Conservation (phyloP, 148 eudicot species). For the Chenopodium quinoa region DNA sequence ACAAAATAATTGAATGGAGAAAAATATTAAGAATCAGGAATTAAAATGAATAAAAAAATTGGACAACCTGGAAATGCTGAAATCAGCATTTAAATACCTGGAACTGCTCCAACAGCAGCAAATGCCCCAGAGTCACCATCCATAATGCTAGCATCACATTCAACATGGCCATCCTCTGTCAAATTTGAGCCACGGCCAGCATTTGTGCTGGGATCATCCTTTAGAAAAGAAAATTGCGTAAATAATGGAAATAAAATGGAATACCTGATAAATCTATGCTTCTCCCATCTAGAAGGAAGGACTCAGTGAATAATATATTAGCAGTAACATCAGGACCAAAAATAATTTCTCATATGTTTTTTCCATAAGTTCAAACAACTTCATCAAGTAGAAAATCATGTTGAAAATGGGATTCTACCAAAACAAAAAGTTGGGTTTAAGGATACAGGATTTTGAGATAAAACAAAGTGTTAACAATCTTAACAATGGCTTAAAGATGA, state of each 20-base stretch:
- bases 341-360: too few relatives aligned
- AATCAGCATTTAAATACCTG: conserved; percentile 51
- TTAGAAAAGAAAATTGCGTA: background rate
- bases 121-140: conserved; percentile 83
- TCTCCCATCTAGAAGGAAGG: background rate
- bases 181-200: conserved; percentile 97
- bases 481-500: too few relatives aligned
- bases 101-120: conserved; percentile 96
- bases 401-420: too few relatives aligned
- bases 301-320: background rate
- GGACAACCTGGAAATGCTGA: background rate
- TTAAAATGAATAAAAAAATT: background rate
- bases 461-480: too few relatives aligned
- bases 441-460: too few relatives aligned
- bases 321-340: too few relatives aligned
- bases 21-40: background rate
- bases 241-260: too few relatives aligned
- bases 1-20: conserved; percentile 26
- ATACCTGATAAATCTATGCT: too few relatives aligned
- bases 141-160: conserved; percentile 95
- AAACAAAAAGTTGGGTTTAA: too few relatives aligned
- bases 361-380: too few relatives aligned
- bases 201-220: conserved; percentile 94
- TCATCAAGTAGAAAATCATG: too few relatives aligned
- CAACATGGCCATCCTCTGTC: conserved; percentile 94